A percentile compares a stretch with the other conserved stretches of the same genome.
Evolutionary conservation across 2,329 filamentous ascomycete species (phyloP).

Genomic region (Sphaerulina populicola): DNA sequence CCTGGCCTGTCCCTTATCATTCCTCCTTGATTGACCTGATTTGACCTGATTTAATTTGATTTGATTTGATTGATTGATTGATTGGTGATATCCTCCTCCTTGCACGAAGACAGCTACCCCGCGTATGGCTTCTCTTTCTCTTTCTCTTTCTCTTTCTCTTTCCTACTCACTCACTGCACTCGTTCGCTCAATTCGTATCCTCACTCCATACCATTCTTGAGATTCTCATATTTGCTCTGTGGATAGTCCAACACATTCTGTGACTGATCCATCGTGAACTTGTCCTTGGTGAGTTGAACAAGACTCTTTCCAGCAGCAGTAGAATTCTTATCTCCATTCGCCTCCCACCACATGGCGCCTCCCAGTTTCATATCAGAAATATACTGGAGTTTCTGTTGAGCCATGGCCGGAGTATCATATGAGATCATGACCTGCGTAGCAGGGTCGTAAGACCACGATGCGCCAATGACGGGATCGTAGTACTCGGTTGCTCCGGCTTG

Average conservation of each 20-base stretch:
- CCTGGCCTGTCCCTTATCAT: too few species aligned
- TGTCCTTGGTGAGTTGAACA: conserved; percentile 40
- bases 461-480: conserved; percentile 56
- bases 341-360: conserved; percentile 97
- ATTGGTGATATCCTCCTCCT: too few species aligned
- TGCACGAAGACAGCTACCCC: too few species aligned
- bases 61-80: too few species aligned
- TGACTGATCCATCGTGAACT: conserved; percentile 40
- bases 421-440: conserved; percentile 59
- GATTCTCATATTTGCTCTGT: conserved; percentile 47
- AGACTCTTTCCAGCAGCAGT: conserved; percentile 47
- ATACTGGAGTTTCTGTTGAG: conserved; percentile 60
- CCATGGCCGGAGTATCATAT: conserved; percentile 63
- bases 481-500: conserved; percentile 56
- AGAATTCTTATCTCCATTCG: conserved; percentile 55
- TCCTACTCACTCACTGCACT: neutral
- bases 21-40: too few species aligned
- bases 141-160: neutral
- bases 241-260: conserved; percentile 47
- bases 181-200: neutral
- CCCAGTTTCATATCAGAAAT: conserved; percentile 60
- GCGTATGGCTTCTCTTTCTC: too few species aligned
- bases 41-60: too few species aligned
- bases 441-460: conserved; percentile 68
- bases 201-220: conserved; percentile 36